These are phyloP conservation scores for Physcomitrellopsis africana DNA, from an alignment of 225 moss, liverwort and hornwort species.

Conservation along the genomic window DNA sequence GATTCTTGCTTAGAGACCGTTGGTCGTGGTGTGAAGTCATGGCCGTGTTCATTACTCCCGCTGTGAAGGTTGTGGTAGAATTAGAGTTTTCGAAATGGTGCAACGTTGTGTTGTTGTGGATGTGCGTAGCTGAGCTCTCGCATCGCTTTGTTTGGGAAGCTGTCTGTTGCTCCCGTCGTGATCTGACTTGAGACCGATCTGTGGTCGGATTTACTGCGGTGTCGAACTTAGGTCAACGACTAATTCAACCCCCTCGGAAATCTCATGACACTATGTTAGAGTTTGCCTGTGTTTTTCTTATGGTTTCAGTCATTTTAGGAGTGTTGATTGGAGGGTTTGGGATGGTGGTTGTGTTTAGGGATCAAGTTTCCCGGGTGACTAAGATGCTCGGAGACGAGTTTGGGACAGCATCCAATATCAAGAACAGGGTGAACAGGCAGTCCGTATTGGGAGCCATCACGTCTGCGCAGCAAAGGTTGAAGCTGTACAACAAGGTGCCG, in stretches of 20 bases:
- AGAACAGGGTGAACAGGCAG: constrained; percentile 91
- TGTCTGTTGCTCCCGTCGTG: too few species aligned
- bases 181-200: too few species aligned
- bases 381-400: constrained; percentile 99
- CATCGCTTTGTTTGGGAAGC: too few species aligned
- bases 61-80: not conserved
- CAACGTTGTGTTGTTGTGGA: not conserved
- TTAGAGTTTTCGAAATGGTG: constrained; percentile 35
- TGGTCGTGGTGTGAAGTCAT: not conserved
- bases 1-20: not conserved
- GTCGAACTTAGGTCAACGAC: too few species aligned
- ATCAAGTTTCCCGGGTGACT: constrained; percentile 93
- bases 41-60: not conserved
- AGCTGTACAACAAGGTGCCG: constrained; percentile 91
- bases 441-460: constrained; percentile 95
- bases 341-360: constrained; percentile 41
- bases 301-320: not conserved
- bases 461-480: constrained; percentile 88
- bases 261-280: too few species aligned
- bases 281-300: too few species aligned
- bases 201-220: too few species aligned
- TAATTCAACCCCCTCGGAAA: too few species aligned
- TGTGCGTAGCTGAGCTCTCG: not conserved
- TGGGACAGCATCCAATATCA: constrained; percentile 91
- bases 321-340: constrained; percentile 27